Evolutionary conservation across 1,139 yeast species (phyloP).

Genomic region (Taphrina communis): DNA sequence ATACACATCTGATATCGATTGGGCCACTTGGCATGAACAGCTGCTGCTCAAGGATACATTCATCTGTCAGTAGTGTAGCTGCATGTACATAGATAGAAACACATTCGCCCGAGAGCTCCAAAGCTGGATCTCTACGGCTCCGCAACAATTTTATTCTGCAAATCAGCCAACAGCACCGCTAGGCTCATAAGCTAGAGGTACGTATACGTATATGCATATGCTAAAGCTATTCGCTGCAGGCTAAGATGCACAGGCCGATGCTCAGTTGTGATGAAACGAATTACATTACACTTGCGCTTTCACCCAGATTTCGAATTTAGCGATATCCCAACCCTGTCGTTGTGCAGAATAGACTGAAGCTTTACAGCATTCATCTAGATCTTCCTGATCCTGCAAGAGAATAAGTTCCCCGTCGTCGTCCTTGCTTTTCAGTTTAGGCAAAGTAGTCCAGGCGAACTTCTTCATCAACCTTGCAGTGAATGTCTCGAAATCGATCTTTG

Average conservation of each 20-base stretch:
- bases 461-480: slow-evolving; percentile 24
- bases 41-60: too few species aligned
- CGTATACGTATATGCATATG: too few species aligned
- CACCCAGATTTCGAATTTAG: slow-evolving; percentile 21
- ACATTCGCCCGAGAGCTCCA: not conserved
- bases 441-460: slow-evolving; percentile 26
- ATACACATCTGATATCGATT: not conserved
- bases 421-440: slow-evolving; percentile 22
- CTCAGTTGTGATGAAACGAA: too few species aligned
- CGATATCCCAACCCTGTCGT: not conserved
- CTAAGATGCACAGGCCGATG: too few species aligned
- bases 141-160: not conserved
- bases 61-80: too few species aligned
- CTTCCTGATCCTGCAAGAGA: slow-evolving; percentile 42
- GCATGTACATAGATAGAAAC: too few species aligned
- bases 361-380: slow-evolving; percentile 29
- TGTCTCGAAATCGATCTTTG: slow-evolving; percentile 4
- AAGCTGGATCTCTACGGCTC: not conserved
- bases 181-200: too few species aligned
- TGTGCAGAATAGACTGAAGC: slow-evolving; percentile 14
- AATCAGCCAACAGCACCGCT: too few species aligned
- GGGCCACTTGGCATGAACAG: not conserved
- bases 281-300: not conserved
- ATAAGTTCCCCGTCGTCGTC: slow-evolving; percentile 43
- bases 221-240: too few species aligned